Conservation (phyloP, 1,284 basidiomycete species). For the Ceratobasidium sp. region DNA sequence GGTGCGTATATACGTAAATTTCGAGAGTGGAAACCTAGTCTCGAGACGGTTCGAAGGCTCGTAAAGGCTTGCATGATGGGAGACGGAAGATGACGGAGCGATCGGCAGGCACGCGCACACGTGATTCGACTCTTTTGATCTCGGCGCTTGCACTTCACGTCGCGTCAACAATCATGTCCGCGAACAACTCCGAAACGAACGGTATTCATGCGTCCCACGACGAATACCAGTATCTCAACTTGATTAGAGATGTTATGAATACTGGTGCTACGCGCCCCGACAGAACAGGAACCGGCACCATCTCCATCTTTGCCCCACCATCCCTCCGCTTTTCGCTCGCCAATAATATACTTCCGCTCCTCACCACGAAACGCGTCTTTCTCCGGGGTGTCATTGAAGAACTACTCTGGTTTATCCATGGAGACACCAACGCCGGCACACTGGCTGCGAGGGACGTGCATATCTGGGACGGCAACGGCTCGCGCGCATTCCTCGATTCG, state of each 20-base stretch:
- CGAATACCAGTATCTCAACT: conserved; percentile 84
- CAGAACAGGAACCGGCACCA: conserved; percentile 90
- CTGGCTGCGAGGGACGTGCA: conserved; percentile 87
- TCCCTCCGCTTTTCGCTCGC: conserved; percentile 85
- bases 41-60: background rate
- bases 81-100: background rate
- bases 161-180: conserved; percentile 32
- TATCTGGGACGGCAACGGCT: conserved; percentile 99
- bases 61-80: conserved; percentile 8
- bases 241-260: conserved; percentile 77
- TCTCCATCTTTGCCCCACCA: conserved; percentile 88
- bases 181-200: conserved; percentile 12
- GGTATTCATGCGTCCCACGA: conserved; percentile 52
- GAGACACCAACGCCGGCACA: conserved; percentile 80
- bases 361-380: conserved; percentile 97
- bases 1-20: background rate
- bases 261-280: conserved; percentile 81
- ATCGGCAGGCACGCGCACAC: background rate
- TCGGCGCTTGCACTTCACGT: background rate
- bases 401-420: conserved; percentile 92
- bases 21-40: background rate
- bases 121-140: background rate
- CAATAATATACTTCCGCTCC: conserved; percentile 76
- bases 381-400: conserved; percentile 92
- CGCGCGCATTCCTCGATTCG: conserved; percentile 82